Evolutionary conservation across 352 stramenopile genomes (phyloP).

Genomic region (Phytophthora meadii): DNA sequence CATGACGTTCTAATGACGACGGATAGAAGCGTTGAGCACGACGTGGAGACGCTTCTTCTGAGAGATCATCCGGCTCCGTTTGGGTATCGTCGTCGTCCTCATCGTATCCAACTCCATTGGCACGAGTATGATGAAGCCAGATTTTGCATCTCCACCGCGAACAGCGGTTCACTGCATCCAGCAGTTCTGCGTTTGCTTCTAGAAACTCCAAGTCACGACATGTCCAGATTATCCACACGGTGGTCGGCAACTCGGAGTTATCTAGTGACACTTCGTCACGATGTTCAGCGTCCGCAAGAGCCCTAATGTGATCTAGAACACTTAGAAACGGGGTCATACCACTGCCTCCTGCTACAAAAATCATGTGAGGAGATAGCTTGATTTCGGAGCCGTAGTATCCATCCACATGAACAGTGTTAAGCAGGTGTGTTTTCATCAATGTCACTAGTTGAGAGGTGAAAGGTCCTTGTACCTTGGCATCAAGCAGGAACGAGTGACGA

Average conservation of each 20-base stretch:
- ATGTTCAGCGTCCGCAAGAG: conserved; percentile 33
- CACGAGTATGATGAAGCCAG: conserved; percentile 54
- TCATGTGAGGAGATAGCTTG: conserved; percentile 56
- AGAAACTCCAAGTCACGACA: conserved; percentile 57
- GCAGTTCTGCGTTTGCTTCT: conserved; percentile 48
- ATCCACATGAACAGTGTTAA: conserved; percentile 63
- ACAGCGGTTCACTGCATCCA: conserved; percentile 49
- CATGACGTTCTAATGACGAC: conserved; percentile 29
- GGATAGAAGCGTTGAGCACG: conserved; percentile 52
- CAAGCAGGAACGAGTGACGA: conserved; percentile 51
- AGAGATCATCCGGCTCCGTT: conserved; percentile 44
- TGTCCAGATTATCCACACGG: conserved; percentile 63
- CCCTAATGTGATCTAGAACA: conserved; percentile 58
- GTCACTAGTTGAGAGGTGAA: conserved; percentile 65
- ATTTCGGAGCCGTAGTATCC: conserved; percentile 77
- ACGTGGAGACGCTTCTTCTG: conserved; percentile 35
- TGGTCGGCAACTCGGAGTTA: conserved; percentile 40
- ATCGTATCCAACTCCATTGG: conserved; percentile 23
- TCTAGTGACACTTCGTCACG: conserved; percentile 21
- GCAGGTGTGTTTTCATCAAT: conserved; percentile 48
- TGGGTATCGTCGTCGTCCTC: conserved; percentile 37
- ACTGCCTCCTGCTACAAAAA: conserved; percentile 73
- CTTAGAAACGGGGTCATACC: conserved; percentile 82
- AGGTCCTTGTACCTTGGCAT: conserved; percentile 66
- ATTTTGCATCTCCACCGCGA: conserved; percentile 56